Base-by-base conservation (phyloP, 75 land plant species). In the Cunninghamia lanceolata region DNA sequence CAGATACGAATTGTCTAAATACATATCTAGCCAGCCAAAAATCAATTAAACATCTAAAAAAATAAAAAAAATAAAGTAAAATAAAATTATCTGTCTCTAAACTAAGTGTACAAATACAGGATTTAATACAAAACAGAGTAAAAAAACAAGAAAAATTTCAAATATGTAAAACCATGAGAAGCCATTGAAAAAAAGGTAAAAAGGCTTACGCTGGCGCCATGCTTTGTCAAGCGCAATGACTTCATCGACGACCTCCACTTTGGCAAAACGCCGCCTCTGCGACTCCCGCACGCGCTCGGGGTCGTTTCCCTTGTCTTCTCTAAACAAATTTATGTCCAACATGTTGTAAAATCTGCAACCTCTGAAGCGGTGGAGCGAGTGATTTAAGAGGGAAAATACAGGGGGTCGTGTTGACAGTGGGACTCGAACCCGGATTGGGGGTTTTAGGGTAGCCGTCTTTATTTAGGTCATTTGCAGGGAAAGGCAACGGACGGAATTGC, bases 241-340 rank as follows among this genome's bases (percentile, higher is more conserved):
- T 59, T 95, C 92, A 86, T 98, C 99, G 78, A 98, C 96, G 54
- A 96, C 34, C 21, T 88, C 90, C 70, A 91, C 95, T 85, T 84
- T 78, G 83, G 91, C 95, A 50, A 86, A 94, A 42, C 96, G 93
- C 38, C 96, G 96, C 10, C 96, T 89, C 86, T 98, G 98, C 11
- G 98, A 98, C 86, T 98, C 98, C 21, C 98, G 91, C 84, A 98
- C 89, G 83, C 85, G 82, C 76, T 98, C 98, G 21, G 99, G 99
- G 86, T 96, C 89, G 79, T 85, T 16, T 2, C 96, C 99, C 86
- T 92, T 95, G 83, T 98, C 99, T 87, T 85, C 94, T 38, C 99
- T 78, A 88, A 97, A 91, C 34, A 98, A 82, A 71, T 95, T 93
- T 75, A 98, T 95, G 91, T 98, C 99, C 91, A 98, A 86, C 99